Percentiles rank a stretch among this genome's conserved stretches.
Evolutionary conservation across 495 filamentous ascomycete species (phyloP).

Genomic region (Daldinia grandis): DNA sequence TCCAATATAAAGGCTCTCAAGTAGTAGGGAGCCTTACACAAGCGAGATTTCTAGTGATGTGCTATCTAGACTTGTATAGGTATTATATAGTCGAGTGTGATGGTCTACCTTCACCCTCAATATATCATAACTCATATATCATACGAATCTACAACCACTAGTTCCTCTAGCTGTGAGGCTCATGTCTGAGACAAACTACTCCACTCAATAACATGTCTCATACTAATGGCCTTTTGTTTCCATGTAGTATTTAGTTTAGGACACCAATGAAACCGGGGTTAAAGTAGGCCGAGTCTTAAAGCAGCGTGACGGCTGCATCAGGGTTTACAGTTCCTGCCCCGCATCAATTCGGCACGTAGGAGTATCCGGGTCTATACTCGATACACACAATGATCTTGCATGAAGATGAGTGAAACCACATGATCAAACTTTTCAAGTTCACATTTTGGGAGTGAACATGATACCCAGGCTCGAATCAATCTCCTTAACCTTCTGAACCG

Average conservation of each 20-base stretch:
- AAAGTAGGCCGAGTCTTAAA: neutral
- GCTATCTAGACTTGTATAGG: too few species aligned
- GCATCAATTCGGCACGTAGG: neutral
- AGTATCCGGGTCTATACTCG: neutral
- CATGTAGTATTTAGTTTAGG: neutral
- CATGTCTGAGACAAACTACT: too few species aligned
- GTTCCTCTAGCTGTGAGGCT: too few species aligned
- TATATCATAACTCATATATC: too few species aligned
- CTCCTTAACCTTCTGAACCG: constrained; percentile 66
- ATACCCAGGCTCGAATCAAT: constrained; percentile 60
- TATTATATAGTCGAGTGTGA: too few species aligned
- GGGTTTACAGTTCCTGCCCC: neutral
- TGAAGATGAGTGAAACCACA: neutral
- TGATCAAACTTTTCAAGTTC: neutral
- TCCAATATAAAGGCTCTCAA: too few species aligned
- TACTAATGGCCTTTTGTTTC: neutral
- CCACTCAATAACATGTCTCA: too few species aligned
- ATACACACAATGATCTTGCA: neutral
- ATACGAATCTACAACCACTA: too few species aligned
- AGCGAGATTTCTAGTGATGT: too few species aligned
- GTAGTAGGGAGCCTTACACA: too few species aligned
- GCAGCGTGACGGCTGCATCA: neutral
- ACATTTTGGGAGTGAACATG: constrained; percentile 18
- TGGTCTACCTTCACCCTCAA: too few species aligned
- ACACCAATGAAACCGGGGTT: neutral